Conservation (phyloP, 768 basidiomycete species). For the Holtermanniella nyarrowii region DNA sequence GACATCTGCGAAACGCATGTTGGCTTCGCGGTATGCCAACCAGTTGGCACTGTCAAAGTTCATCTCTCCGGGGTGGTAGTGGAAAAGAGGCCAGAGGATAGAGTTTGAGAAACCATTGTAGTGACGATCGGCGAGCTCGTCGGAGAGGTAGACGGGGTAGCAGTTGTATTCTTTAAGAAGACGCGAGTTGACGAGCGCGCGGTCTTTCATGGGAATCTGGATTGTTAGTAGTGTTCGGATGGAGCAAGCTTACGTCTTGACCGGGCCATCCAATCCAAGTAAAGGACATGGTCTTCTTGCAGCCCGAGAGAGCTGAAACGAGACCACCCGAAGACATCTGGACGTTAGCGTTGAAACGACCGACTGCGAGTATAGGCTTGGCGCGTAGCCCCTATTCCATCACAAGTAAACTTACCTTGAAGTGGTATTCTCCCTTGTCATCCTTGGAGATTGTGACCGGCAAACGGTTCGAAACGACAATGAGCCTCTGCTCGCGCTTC, state of each 20-base stretch:
- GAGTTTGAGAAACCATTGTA: constrained; percentile 72
- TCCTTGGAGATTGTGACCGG: constrained; percentile 94
- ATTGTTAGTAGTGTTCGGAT: background rate
- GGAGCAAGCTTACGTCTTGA: constrained; percentile 29
- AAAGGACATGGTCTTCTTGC: constrained; percentile 96
- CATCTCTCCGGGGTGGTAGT: constrained; percentile 99
- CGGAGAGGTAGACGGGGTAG: constrained; percentile 94
- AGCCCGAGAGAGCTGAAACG: constrained; percentile 90
- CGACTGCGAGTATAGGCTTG: background rate
- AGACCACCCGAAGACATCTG: constrained; percentile 98
- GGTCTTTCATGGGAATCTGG: constrained; percentile 84
- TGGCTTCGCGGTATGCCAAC: constrained; percentile 94
- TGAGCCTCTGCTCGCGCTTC: constrained; percentile 52
- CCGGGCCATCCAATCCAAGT: constrained; percentile 95
- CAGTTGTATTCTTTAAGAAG: constrained; percentile 92
- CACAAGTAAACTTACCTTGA: constrained; percentile 44
- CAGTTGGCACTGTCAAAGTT: constrained; percentile 98
- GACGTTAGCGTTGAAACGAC: background rate
- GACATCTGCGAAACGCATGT: constrained; percentile 83
- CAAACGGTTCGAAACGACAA: constrained; percentile 91
- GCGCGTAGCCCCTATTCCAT: background rate
- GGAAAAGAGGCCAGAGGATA: constrained; percentile 98
- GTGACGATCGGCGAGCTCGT: constrained; percentile 77
- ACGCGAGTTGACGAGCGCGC: constrained; percentile 79
- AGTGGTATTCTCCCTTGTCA: constrained; percentile 83